Percentiles rank a stretch among this genome's conserved stretches.
phyloP scores from a whole-genome alignment of 495 filamentous ascomycete species.

The Filosporella fistucella region DNA sequence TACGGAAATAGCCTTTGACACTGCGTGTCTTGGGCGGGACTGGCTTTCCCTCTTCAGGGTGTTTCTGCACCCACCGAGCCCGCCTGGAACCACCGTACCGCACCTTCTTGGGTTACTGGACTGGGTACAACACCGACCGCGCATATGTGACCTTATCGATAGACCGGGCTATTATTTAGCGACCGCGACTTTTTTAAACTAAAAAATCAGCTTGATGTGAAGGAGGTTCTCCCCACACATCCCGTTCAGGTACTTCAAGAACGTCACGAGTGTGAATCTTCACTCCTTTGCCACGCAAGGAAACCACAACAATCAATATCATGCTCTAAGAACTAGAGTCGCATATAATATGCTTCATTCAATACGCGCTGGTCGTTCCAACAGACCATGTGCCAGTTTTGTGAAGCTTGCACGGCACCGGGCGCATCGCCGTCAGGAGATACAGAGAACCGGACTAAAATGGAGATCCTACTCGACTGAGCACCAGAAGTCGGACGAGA shows the following conservation, averaged over 20 bases:
- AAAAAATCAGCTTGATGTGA: too few species aligned
- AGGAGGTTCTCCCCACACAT: too few species aligned
- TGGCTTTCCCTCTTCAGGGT: too few species aligned
- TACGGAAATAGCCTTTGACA: too few species aligned
- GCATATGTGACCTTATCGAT: too few species aligned
- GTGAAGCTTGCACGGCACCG: conserved; percentile 21
- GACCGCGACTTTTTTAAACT: too few species aligned
- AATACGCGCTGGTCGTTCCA: conserved; percentile 22
- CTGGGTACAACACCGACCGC: too few species aligned
- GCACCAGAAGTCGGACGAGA: not conserved
- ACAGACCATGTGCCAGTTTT: conserved; percentile 20
- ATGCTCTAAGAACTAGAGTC: conserved; percentile 13
- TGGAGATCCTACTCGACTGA: conserved; percentile 20
- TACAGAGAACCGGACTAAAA: conserved; percentile 5
- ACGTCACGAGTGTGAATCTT: conserved; percentile 1
- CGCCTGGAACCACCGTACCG: too few species aligned
- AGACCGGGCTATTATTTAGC: too few species aligned
- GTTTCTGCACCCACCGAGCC: too few species aligned
- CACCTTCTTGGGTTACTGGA: too few species aligned
- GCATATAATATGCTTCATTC: conserved; percentile 23
- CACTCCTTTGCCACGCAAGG: not conserved
- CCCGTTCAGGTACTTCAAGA: not conserved
- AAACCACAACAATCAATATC: conserved; percentile 1
- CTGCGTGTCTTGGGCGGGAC: too few species aligned
- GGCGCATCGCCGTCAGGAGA: conserved; percentile 20